Evolutionary conservation across 2,329 filamentous ascomycete species (phyloP), one percentile per base, ranked within the genome.

Genomic region (Aspergillus udagawae): DNA sequence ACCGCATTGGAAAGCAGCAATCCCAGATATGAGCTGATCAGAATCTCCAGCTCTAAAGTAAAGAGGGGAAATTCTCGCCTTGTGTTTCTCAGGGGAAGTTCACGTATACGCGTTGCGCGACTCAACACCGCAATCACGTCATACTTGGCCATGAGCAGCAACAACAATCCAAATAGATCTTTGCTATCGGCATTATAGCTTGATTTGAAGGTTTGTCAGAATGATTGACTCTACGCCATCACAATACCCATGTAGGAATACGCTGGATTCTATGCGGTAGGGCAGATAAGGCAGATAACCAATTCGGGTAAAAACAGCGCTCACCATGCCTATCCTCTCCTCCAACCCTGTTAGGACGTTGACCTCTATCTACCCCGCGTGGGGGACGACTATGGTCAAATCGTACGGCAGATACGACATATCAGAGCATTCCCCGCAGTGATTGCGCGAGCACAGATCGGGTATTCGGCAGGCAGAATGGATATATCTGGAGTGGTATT

Each of bases 41-140:
- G 14, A 35, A 17, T 35, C 14, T 8, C 32, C 32, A 38, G 3
- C 14, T 38, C 5, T 38, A 7, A 2, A 38, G 7, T 38, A 17
- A 1, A 17, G 32, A 38, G 14, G 14, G 5, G 5, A 7, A 38
- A 7, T 7, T 17, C 3, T 38, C 14, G 32, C 4, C 3, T 20
- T 8, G 23, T 29, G 29, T 17, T 28, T 29, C n/a, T 7, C 7
- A 10, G 29, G 1, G 3, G 48, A 29, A 10, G 7, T n/a, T 35
- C 2, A 8, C 10, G 6, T 21, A 9, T 20, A 32, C 20, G 45
- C 21, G 59, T 61, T 59, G 59, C 54, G 59, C 57, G 23, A 61
- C 51, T 59, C 49, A 51, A 29, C 49, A 28, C 25, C 38, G 44
- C 56, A 63, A 68, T 63, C 64, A 68, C 68, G 68, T 62, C 62